Evolutionary conservation across 2,329 filamentous ascomycete genomes (phyloP), one percentile per base, ranked within the genome.

Genomic region (Furcasterigmium sp.): DNA sequence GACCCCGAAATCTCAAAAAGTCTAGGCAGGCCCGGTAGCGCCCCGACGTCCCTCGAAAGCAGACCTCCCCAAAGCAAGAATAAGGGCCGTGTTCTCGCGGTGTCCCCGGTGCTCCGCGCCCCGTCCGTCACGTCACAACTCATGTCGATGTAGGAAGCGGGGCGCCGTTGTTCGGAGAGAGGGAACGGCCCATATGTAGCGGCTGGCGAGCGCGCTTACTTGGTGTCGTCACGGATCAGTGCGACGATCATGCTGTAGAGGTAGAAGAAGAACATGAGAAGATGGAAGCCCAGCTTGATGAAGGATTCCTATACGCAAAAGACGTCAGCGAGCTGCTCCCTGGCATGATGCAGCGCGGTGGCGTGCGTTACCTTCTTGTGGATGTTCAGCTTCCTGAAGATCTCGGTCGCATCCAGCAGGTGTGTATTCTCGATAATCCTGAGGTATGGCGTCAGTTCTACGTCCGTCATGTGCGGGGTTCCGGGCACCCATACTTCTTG

Each of bases 211-310:
- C 38, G n/a, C 17, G 15, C 44, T 84, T 84, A 95, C 69, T 90
- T 80, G 47, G 86, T 81, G 72, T 98, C 93, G 68, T 97, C 93
- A 61, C 86, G 84, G 75, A 98, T 98, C 51, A 98, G 79, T 53
- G 93, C 91, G 52, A 96, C 91, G 56, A 93, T 93, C 87, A 93
- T 94, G 84, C 87, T 94, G 80, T 95, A 95, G 45, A 98, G 85
- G 73, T 98, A 98, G 81, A 97, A 98, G 83, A 98, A 98, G 81
- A 98, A 98, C 90, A 98, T 96, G 72, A 98, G 68, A 48, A 98
- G 76, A 69, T 98, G 93, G 78, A 98, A 98, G 44, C 91, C 93
- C 35, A 98, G 87, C 75, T 98, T 98, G 74, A 93, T 84, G 68
- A 98, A 98, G 1, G 93, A 97, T 81, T 98, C 93, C 91, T 95